A percentile compares a stretch with the other conserved stretches of the same genome.
Evolutionary conservation across 805 yeast genomes (phyloP).

Genomic region (Kockiozyma suomiensis): DNA sequence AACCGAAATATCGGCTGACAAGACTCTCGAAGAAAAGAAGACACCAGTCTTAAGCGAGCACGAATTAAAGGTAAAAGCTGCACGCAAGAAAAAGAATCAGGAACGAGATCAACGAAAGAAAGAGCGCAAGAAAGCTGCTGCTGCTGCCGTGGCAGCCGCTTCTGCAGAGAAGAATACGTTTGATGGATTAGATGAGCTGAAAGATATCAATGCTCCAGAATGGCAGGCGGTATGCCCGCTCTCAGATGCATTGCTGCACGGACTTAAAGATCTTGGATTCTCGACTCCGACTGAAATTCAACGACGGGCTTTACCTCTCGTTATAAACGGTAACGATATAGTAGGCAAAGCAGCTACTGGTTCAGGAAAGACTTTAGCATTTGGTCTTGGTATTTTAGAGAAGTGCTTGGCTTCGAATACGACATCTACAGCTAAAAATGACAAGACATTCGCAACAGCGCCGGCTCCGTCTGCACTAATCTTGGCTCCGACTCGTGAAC

Average conservation of each 20-base stretch:
- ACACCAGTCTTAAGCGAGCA: conserved; percentile 2
- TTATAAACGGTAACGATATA: conserved; percentile 73
- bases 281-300: conserved; percentile 83
- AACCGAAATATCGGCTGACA: conserved; percentile 29
- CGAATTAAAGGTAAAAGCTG: conserved; percentile 2
- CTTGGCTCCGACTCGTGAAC: conserved; percentile 94
- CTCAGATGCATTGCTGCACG: conserved; percentile 57
- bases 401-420: conserved; percentile 46
- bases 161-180: conserved; percentile 31
- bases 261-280: conserved; percentile 62
- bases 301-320: conserved; percentile 68
- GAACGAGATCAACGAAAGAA: conserved; percentile 10
- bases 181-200: conserved; percentile 31
- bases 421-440: conserved; percentile 18
- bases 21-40: conserved; percentile 30
- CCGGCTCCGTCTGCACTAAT: conserved; percentile 70
- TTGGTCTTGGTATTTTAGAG: conserved; percentile 89
- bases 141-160: conserved; percentile 2
- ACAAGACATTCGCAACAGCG: conserved; percentile 34
- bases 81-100: conserved; percentile 8
- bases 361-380: conserved; percentile 95
- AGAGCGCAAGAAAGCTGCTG: conserved; percentile 7
- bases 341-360: conserved; percentile 98
- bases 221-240: conserved; percentile 51
- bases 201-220: conserved; percentile 39